These are phyloP conservation scores for Cornus kousa DNA, from an alignment of 148 eudicot genomes.

Conservation along the genomic window DNA sequence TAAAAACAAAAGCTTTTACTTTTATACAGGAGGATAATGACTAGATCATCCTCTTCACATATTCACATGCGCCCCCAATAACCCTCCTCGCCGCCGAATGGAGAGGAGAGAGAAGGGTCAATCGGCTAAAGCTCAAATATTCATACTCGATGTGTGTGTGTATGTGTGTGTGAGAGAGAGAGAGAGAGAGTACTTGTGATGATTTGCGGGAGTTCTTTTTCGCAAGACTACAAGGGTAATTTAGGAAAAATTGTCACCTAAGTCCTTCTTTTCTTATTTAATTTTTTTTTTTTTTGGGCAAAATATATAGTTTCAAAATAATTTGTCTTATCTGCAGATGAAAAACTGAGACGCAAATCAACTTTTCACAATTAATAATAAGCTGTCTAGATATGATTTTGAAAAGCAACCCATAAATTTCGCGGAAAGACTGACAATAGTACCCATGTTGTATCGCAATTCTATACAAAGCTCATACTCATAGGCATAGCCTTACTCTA, in stretches of 20 bases:
- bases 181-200: background rate
- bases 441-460: background rate
- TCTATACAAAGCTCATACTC: no score
- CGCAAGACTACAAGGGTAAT: no score
- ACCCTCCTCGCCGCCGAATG: background rate
- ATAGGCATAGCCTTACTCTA: background rate
- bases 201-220: no score
- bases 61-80: background rate
- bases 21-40: background rate
- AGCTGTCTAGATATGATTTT: background rate
- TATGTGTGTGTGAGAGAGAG: background rate
- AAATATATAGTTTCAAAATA: no score
- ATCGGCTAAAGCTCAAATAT: background rate
- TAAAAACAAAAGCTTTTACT: background rate
- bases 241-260: no score
- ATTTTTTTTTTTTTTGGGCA: no score
- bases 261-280: no score
- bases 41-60: background rate
- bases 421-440: background rate
- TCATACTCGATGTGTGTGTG: no score
- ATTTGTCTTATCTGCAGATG: no score
- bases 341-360: no score
- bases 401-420: conserved; percentile 4
- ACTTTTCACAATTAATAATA: no score
- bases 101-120: background rate